Evolutionary conservation across 1,284 basidiomycete species (phyloP).

Genomic region (Caloboletus firmus): DNA sequence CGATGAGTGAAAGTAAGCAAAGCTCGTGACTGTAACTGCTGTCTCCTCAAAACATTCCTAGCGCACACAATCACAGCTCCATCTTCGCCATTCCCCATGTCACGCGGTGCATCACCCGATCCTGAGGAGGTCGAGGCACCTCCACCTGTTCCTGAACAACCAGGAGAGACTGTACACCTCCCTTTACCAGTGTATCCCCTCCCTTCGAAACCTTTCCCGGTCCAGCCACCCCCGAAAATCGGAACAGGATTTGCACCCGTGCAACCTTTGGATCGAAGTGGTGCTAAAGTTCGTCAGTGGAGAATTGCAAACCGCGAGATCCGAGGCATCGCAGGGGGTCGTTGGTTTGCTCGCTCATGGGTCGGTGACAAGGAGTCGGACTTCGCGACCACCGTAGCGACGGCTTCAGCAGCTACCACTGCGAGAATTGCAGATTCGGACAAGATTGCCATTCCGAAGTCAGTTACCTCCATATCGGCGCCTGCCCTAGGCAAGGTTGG

Average conservation of each 20-base stretch:
- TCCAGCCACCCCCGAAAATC: conserved; percentile 72
- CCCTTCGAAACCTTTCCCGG: conserved; percentile 74
- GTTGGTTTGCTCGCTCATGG: conserved; percentile 75
- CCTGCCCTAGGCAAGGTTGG: conserved; percentile 39
- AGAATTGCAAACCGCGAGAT: conserved; percentile 70
- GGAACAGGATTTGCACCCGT: conserved; percentile 66
- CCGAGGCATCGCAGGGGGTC: conserved; percentile 73
- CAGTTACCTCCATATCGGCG: conserved; percentile 41
- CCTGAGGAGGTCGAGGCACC: conserved; percentile 29
- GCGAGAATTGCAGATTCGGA: conserved; percentile 35
- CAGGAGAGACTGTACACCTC: conserved; percentile 56
- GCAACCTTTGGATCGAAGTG: conserved; percentile 61
- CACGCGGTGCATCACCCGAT: conserved; percentile 27
- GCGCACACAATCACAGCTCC: conserved; percentile 45
- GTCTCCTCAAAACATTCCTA: conserved; percentile 16
- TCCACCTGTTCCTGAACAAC: conserved; percentile 44
- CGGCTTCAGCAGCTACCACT: conserved; percentile 31
- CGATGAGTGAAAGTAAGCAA: conserved; percentile 46
- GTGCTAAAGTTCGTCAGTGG: conserved; percentile 65
- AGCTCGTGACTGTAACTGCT: background rate
- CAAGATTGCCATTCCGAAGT: conserved; percentile 33
- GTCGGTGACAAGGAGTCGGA: conserved; percentile 78
- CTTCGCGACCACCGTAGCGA: conserved; percentile 40
- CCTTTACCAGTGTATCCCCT: conserved; percentile 73
- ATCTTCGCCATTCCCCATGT: conserved; percentile 44